These are phyloP conservation scores for Solanum sitiens DNA, from an alignment of 257 asterid genomes.

Conservation along the genomic window DNA sequence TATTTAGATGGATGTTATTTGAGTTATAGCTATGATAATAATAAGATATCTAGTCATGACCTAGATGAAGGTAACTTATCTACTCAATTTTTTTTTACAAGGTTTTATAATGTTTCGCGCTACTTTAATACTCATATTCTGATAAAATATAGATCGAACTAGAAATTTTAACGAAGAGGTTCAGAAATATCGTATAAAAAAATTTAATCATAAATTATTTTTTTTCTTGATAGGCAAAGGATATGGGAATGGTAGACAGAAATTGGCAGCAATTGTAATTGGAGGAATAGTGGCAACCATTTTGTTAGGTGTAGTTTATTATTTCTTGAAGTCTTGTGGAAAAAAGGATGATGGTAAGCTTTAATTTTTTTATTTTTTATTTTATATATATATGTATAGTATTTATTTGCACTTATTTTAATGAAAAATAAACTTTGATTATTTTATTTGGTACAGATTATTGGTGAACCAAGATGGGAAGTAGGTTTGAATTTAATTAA, in stretches of 20 bases:
- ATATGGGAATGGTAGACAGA: constrained; percentile 5
- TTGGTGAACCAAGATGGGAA: background rate
- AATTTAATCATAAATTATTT: background rate
- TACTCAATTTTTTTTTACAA: background rate
- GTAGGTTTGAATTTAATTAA: background rate
- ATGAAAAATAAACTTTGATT: background rate
- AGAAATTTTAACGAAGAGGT: too few relatives aligned
- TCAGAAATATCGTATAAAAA: background rate
- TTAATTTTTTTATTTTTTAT: background rate
- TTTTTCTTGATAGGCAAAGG: constrained; percentile 5
- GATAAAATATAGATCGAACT: too few relatives aligned
- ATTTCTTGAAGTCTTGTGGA: constrained; percentile 25
- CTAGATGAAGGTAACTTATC: constrained; percentile 22
- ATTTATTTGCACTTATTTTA: background rate
- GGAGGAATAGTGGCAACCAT: constrained; percentile 39
- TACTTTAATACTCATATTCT: background rate
- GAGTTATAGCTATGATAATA: constrained; percentile 19
- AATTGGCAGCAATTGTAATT: constrained; percentile 35
- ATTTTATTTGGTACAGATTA: background rate
- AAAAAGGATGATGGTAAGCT: constrained; percentile 47
- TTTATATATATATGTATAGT: too few relatives aligned
- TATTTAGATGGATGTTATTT: constrained; percentile 50
- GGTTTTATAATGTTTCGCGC: background rate
- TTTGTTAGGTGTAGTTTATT: constrained; percentile 26
- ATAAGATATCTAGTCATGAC: constrained; percentile 3